phyloP scores from a whole-genome alignment of 805 yeast species.

The Debaryomyces tyrocola region DNA sequence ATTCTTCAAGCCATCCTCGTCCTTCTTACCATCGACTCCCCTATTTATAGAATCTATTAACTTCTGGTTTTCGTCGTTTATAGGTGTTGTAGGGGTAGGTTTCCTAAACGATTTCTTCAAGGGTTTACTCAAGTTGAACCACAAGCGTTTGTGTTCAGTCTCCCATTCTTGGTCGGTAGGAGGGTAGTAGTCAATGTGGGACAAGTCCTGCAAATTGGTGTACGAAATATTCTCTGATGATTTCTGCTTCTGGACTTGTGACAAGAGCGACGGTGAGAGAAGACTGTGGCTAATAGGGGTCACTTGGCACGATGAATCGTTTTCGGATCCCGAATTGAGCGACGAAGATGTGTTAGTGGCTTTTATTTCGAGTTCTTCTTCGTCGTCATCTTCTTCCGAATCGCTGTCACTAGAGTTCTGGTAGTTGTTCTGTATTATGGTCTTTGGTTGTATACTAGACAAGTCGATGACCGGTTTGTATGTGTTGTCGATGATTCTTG shows the following conservation, averaged over 20 bases:
- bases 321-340: not conserved
- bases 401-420: constrained; percentile 5
- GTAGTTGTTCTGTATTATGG: constrained; percentile 16
- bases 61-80: constrained; percentile 56
- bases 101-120: constrained; percentile 67
- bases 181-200: constrained; percentile 30
- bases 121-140: constrained; percentile 58
- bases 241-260: constrained; percentile 15
- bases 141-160: constrained; percentile 59
- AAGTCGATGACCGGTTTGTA: constrained; percentile 33
- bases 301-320: not conserved
- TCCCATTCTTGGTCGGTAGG: constrained; percentile 68
- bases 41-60: constrained; percentile 69
- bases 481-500: constrained; percentile 42
- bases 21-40: constrained; percentile 80
- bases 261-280: constrained; percentile 26
- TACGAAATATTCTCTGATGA: constrained; percentile 24
- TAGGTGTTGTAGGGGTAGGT: constrained; percentile 66
- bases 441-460: constrained; percentile 27
- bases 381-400: constrained; percentile 16
- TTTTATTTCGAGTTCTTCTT: constrained; percentile 11
- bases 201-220: constrained; percentile 25
- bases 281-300: constrained; percentile 24
- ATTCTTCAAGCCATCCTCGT: constrained; percentile 60
- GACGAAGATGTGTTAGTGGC: not conserved